Percentiles rank a stretch among this genome's conserved stretches.
These are phyloP conservation scores for Agastache rugosa DNA, from an alignment of 257 asterid genomes.

Conservation along the genomic window DNA sequence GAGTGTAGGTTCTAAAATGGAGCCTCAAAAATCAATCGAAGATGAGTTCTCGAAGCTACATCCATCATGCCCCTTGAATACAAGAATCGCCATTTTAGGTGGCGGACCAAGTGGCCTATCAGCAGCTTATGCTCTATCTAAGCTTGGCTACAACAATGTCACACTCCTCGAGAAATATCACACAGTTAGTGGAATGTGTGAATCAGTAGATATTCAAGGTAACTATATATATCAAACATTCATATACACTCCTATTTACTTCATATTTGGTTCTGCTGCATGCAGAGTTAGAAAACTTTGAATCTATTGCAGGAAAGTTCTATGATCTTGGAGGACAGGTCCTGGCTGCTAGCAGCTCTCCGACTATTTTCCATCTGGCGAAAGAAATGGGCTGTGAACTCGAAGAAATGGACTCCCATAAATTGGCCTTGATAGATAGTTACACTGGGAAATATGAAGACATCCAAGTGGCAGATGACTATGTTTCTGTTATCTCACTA, in stretches of 20 bases:
- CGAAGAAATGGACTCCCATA: conserved; percentile 77
- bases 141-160: conserved; percentile 70
- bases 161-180: conserved; percentile 78
- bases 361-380: conserved; percentile 71
- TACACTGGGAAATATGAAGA: conserved; percentile 70
- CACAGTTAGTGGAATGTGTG: conserved; percentile 91
- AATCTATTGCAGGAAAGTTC: conserved; percentile 52
- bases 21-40: conserved; percentile 54
- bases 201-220: conserved; percentile 80
- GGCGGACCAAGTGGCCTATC: conserved; percentile 93
- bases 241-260: neutral
- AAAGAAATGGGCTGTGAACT: conserved; percentile 70
- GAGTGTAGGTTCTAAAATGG: conserved; percentile 41
- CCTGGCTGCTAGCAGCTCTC: conserved; percentile 87
- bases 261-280: neutral
- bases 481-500: conserved; percentile 70
- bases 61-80: conserved; percentile 61
- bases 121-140: conserved; percentile 72
- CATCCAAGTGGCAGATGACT: conserved; percentile 78
- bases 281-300: neutral
- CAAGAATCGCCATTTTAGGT: conserved; percentile 71
- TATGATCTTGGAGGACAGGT: conserved; percentile 96
- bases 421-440: conserved; percentile 72
- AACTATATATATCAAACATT: neutral
- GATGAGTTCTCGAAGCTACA: conserved; percentile 68